These are phyloP conservation scores for Sporisorium graminicola DNA, from an alignment of 1,284 basidiomycete species.

Conservation along the genomic window DNA sequence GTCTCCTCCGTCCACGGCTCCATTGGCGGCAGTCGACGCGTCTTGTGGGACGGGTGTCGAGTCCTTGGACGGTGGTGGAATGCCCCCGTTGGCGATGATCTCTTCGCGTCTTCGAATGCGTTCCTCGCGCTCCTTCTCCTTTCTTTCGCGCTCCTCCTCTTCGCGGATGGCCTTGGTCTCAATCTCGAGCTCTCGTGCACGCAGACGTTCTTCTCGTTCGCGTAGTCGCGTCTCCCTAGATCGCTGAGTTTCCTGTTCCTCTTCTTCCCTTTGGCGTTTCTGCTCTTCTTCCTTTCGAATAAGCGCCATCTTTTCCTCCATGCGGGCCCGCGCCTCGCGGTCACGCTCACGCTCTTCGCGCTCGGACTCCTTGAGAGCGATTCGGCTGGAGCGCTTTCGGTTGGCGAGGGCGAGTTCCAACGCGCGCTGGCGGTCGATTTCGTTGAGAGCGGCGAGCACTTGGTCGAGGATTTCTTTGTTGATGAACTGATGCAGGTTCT, in stretches of 20 bases:
- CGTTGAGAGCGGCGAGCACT: conserved; percentile 74
- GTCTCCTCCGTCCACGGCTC: conserved; percentile 10
- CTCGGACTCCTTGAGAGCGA: conserved; percentile 75
- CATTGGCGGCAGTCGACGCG: conserved; percentile 3
- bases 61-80: conserved; percentile 43
- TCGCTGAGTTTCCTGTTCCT: conserved; percentile 70
- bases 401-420: conserved; percentile 77
- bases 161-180: conserved; percentile 56
- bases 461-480: conserved; percentile 77
- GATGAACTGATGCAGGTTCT: conserved; percentile 79
- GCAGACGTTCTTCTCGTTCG: conserved; percentile 71
- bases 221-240: conserved; percentile 70
- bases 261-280: conserved; percentile 71
- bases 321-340: conserved; percentile 68
- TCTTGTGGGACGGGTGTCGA: conserved; percentile 34
- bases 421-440: conserved; percentile 73
- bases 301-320: conserved; percentile 72
- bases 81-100: conserved; percentile 72
- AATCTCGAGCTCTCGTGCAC: conserved; percentile 68
- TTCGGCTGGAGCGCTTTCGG: conserved; percentile 85
- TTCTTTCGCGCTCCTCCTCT: conserved; percentile 56
- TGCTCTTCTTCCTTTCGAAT: conserved; percentile 74
- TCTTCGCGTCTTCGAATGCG: conserved; percentile 76
- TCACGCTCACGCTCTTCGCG: conserved; percentile 74
- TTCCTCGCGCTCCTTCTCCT: conserved; percentile 70